phyloP scores from a whole-genome alignment of 176 grass and related monocot species.

The Hordeum marinum region DNA sequence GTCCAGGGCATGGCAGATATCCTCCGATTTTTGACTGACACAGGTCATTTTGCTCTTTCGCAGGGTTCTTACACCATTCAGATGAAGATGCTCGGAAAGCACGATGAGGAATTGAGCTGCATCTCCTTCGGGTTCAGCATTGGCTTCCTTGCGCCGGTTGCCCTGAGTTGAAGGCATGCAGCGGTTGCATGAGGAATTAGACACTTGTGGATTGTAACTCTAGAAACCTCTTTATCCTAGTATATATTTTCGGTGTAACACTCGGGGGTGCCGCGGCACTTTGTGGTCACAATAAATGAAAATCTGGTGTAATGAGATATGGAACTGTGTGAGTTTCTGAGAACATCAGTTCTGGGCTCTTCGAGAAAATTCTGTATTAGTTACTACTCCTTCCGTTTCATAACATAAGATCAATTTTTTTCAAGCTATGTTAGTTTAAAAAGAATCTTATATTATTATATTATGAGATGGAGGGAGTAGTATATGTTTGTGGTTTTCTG shows the following conservation, averaged over 20 bases:
- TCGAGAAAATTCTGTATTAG: no score
- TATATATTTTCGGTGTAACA: background rate
- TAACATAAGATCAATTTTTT: background rate
- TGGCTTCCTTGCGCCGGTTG: background rate
- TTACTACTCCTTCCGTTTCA: background rate
- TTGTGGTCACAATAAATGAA: background rate
- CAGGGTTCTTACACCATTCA: constrained; percentile 76
- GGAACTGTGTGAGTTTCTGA: background rate
- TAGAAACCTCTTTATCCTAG: background rate
- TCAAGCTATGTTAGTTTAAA: no score
- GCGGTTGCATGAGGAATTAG: background rate
- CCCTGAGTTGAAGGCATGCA: background rate
- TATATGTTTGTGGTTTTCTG: no score
- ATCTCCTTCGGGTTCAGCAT: constrained; percentile 1
- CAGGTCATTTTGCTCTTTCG: background rate
- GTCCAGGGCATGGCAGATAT: background rate
- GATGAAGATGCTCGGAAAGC: constrained; percentile 47
- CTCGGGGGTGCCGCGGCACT: background rate
- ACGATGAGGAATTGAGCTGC: background rate
- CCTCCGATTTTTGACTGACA: background rate
- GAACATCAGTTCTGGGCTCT: no score
- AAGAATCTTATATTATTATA: no score
- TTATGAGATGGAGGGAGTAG: no score
- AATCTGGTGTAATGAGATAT: background rate
- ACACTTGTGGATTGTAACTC: background rate